A percentile compares a stretch with the other conserved stretches of the same genome.
Conservation (phyloP, 345 rosid species). For the Salix viminalis region DNA sequence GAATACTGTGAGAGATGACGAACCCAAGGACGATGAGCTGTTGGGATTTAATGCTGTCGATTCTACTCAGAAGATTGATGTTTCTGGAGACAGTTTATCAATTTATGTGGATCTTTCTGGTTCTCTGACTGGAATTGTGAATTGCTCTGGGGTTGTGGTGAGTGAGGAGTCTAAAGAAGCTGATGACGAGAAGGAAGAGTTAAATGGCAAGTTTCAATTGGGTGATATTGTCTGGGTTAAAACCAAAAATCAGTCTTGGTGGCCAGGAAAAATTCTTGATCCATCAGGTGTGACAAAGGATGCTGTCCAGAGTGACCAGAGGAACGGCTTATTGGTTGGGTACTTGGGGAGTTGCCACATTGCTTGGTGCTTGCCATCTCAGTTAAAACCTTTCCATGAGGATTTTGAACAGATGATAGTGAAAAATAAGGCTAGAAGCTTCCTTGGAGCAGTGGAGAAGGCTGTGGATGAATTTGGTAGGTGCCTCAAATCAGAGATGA, state of each 20-base stretch:
- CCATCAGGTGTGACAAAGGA: constrained; percentile 29
- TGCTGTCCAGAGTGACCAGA: constrained; percentile 20
- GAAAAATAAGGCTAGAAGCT: constrained; percentile 42
- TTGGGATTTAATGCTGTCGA: constrained; percentile 21
- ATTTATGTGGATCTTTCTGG: constrained; percentile 66
- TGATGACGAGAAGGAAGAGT: constrained; percentile 21
- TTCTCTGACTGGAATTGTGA: constrained; percentile 23
- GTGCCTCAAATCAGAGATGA: constrained; percentile 49
- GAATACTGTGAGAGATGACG: constrained; percentile 19
- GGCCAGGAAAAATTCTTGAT: constrained; percentile 77
- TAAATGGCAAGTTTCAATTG: constrained; percentile 27
- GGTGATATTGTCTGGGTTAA: constrained; percentile 83
- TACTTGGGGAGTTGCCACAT: constrained; percentile 46
- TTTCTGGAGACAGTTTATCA: constrained; percentile 52
- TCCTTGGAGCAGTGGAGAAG: constrained; percentile 56
- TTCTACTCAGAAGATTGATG: constrained; percentile 39
- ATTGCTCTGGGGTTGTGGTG: constrained; percentile 12
- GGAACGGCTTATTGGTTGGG: constrained; percentile 42
- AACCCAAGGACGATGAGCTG: constrained; percentile 25
- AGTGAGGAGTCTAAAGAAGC: constrained; percentile 18
- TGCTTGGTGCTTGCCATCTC: constrained; percentile 51
- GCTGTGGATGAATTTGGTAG: constrained; percentile 61
- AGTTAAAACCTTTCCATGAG: constrained; percentile 59
- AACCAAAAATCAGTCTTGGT: constrained; percentile 62
- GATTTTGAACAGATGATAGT: constrained; percentile 45